These are phyloP conservation scores for Skeletonema marinoi DNA, from an alignment of 108 stramenopile species.

Conservation along the genomic window DNA sequence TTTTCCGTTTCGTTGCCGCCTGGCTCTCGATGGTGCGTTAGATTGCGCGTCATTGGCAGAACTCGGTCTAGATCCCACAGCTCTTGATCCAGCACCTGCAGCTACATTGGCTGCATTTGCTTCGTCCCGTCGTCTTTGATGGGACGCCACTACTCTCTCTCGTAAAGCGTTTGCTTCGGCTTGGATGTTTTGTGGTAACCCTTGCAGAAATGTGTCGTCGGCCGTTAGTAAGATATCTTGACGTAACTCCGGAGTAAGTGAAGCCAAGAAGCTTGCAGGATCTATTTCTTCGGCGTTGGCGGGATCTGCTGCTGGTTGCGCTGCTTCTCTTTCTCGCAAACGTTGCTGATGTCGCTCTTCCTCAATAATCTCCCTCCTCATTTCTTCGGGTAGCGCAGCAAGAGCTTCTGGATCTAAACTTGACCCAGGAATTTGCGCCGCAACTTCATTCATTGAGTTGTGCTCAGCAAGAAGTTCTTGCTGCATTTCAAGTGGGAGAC, in stretches of 20 bases:
- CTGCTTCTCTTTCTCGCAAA: slow-evolving; percentile 40
- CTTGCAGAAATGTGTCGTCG: slow-evolving; percentile 76
- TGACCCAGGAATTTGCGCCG: slow-evolving; percentile 76
- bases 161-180: slow-evolving; percentile 91
- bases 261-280: slow-evolving; percentile 91
- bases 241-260: slow-evolving; percentile 89
- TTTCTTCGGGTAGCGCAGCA: slow-evolving; percentile 93
- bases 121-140: slow-evolving; percentile 39
- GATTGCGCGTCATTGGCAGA: slow-evolving; percentile 1
- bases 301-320: slow-evolving; percentile 86
- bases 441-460: slow-evolving; percentile 54
- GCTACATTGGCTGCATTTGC: slow-evolving; percentile 26
- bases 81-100: slow-evolving; percentile 5
- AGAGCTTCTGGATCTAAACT: slow-evolving; percentile 93
- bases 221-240: slow-evolving; percentile 91
- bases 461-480: slow-evolving; percentile 86
- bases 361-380: slow-evolving; percentile 91
- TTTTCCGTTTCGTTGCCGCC: slow-evolving; percentile 46
- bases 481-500: slow-evolving; percentile 92
- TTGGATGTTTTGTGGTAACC: slow-evolving; percentile 80
- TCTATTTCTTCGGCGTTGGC: slow-evolving; percentile 87
- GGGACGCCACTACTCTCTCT: slow-evolving; percentile 71
- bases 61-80: slow-evolving; percentile 7
- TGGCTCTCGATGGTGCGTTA: slow-evolving; percentile 21
- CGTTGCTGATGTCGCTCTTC: slow-evolving; percentile 89